Base-by-base conservation (phyloP, 169 alveolate genomes). In the Plasmodium coatneyi region DNA sequence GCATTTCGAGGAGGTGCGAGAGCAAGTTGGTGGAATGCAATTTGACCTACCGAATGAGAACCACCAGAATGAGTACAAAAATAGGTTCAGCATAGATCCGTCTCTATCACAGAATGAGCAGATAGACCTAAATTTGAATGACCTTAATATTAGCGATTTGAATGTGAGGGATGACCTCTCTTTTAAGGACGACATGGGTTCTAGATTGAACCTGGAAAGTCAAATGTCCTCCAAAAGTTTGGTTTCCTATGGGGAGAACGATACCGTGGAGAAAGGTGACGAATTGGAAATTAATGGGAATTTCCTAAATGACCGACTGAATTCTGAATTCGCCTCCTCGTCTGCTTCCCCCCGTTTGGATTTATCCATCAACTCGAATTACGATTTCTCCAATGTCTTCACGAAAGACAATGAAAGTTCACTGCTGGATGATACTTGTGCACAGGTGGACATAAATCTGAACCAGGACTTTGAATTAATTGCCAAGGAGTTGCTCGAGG, bases 1-100 rank as follows among this genome's bases (percentile, higher is more conserved):
- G 89, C 25, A 89, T 89, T 79, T 89, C 46, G 94, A 89, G 56
- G 90, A 89, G 72, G 94, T 89, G 36, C 66, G 89, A 79, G 94
- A 89, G 41, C 82, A 89, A 16, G 14, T 89, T n/a, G 54, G 25
- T 79, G 83, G 25, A 16, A 39, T 89, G 43, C 83, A 32, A 39
- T 78, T 79, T 12, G 83, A 89, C 22, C 22, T 52, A 28, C 90
- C 60, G 10, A 56, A 66, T 89, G 49, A 56, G 30, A 79, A 79
- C 39, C 36, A 66, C 81, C 2, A 76, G 32, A 60, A 70, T 54
- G 90, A 54, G 19, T 79, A 66, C 71, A 89, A 79, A 56, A 80
- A 66, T 80, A 56, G 89, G 49, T 89, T 79, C 30, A 89, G 89
- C 30, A 66, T 89, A 19, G 94, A 89, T 56, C 89, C 89, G 14